Evolutionary conservation across 73 alveolate genomes (phyloP).

Genomic region (Uronychia binucleata): DNA sequence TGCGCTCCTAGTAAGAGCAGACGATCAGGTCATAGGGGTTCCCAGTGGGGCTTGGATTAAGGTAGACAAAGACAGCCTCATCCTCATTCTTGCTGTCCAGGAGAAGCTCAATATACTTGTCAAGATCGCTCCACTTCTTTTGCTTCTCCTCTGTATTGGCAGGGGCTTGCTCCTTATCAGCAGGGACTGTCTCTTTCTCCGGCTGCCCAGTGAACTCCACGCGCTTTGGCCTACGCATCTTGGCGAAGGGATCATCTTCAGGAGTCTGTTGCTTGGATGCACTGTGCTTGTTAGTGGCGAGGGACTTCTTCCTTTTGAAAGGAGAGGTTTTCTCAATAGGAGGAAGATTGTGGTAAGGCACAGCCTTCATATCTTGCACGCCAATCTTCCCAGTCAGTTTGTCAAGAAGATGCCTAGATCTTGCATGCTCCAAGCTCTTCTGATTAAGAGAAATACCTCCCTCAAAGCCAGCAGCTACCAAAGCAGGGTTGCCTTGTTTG

Average conservation of each 20-base stretch:
- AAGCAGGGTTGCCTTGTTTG: constrained; percentile 36
- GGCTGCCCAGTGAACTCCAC: not conserved
- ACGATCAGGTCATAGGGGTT: constrained; percentile 50
- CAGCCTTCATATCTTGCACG: not conserved
- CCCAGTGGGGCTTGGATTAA: constrained; percentile 36
- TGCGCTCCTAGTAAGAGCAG: constrained; percentile 41
- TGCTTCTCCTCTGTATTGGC: constrained; percentile 12
- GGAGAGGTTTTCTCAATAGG: not conserved
- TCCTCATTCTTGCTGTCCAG: constrained; percentile 46
- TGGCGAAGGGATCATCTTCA: not conserved
- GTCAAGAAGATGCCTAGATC: constrained; percentile 34
- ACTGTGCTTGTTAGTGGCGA: not conserved
- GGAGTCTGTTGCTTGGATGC: not conserved
- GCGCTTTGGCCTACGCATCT: not conserved
- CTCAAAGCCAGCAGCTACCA: constrained; percentile 43
- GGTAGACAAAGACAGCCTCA: constrained; percentile 52
- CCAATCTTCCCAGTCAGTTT: constrained; percentile 45
- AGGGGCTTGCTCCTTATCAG: constrained; percentile 8
- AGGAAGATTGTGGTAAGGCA: not conserved
- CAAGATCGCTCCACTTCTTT: constrained; percentile 52
- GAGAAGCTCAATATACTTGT: constrained; percentile 44
- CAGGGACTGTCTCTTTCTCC: not conserved
- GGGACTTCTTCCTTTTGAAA: not conserved
- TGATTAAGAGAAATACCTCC: constrained; percentile 35
- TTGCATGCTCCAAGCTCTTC: constrained; percentile 38